Evolutionary conservation across 2,329 filamentous ascomycete species (phyloP).

Genomic region (Stagonosporopsis chrysanthemi): DNA sequence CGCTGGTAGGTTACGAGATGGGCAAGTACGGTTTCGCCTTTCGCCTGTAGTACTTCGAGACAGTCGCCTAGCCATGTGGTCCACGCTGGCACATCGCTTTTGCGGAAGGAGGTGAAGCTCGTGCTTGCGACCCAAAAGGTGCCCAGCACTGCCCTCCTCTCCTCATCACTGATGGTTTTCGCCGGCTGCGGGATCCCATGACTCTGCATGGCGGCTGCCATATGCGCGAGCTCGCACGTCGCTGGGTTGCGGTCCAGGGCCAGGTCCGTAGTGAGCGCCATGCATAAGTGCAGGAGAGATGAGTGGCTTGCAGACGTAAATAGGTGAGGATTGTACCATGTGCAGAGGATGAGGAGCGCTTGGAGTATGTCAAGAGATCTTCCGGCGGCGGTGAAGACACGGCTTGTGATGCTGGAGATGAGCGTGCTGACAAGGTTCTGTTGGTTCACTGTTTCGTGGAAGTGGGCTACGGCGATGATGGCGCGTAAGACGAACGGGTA

Average conservation of each 20-base stretch:
- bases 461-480: background rate
- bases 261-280: slow-evolving; percentile 17
- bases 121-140: slow-evolving; percentile 14
- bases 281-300: slow-evolving; percentile 17
- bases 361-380: slow-evolving; percentile 11
- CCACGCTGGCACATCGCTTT: slow-evolving; percentile 6
- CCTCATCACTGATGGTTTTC: slow-evolving; percentile 13
- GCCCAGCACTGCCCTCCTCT: slow-evolving; percentile 15
- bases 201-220: slow-evolving; percentile 10
- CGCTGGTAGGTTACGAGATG: background rate
- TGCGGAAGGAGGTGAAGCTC: slow-evolving; percentile 11
- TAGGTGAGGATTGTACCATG: slow-evolving; percentile 19
- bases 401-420: background rate
- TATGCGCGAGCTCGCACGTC: slow-evolving; percentile 7
- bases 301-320: slow-evolving; percentile 10
- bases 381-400: background rate
- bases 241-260: slow-evolving; percentile 12
- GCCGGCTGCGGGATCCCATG: slow-evolving; percentile 12
- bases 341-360: slow-evolving; percentile 13
- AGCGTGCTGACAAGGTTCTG: background rate
- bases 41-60: background rate
- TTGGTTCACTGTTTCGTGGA: background rate
- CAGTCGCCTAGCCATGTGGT: slow-evolving; percentile 10
- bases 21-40: background rate
- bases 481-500: background rate